Conservation (phyloP, 108 stramenopile genomes). For the Cyclotella atomus region DNA sequence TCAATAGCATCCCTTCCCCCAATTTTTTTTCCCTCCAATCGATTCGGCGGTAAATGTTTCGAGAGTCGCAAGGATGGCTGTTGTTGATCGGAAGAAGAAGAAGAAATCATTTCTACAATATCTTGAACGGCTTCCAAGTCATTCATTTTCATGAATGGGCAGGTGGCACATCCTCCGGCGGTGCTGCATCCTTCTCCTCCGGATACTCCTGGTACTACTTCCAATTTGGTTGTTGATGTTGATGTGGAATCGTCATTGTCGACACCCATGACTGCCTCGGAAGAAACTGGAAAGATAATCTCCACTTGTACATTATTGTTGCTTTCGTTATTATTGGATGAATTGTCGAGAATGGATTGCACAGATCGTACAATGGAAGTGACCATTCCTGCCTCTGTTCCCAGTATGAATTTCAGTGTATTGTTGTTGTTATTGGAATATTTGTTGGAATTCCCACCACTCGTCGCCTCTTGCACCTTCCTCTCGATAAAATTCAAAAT, state of each 20-base stretch:
- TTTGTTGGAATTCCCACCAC: background rate
- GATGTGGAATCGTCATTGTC: conserved; percentile 46
- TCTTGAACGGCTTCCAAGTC: conserved; percentile 89
- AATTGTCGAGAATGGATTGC: conserved; percentile 84
- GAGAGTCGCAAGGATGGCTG: conserved; percentile 22
- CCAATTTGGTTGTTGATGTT: conserved; percentile 23
- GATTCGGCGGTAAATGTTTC: conserved; percentile 68
- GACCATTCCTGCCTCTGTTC: conserved; percentile 95
- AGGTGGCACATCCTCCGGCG: conserved; percentile 96
- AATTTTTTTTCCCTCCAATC: conserved; percentile 77
- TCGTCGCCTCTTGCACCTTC: conserved; percentile 59
- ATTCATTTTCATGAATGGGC: conserved; percentile 99
- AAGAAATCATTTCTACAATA: conserved; percentile 67
- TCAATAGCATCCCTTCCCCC: conserved; percentile 79
- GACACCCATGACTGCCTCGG: conserved; percentile 84
- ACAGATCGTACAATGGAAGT: conserved; percentile 91
- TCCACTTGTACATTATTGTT: conserved; percentile 75
- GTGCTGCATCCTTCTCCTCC: conserved; percentile 96
- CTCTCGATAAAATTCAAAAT: conserved; percentile 91
- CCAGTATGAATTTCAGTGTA: conserved; percentile 86
- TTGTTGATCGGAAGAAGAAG: too few species aligned
- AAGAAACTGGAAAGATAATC: conserved; percentile 96
- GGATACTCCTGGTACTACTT: conserved; percentile 87
- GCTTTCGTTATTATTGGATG: conserved; percentile 32
- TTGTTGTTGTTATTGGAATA: conserved; percentile 1